Conservation (phyloP, 73 alveolate species). For the Tetrahymena elliotti region DNA sequence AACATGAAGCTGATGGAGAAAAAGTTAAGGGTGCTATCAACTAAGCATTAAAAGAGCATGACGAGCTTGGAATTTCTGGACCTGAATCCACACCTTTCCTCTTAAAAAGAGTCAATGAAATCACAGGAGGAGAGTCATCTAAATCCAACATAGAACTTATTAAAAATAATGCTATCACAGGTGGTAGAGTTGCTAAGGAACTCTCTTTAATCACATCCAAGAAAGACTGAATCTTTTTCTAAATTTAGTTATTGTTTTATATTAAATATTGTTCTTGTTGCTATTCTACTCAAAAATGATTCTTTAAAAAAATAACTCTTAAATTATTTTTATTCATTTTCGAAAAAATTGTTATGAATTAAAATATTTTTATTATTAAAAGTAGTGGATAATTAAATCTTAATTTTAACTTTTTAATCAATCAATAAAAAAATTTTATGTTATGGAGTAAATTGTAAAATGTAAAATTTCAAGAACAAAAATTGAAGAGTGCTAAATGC, state of each 20-base stretch:
- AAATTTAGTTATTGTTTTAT: not conserved
- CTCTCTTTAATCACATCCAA: not conserved
- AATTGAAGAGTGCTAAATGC: too few species aligned
- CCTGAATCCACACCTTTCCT: slow-evolving; percentile 81
- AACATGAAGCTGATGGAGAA: slow-evolving; percentile 58
- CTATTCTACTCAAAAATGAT: too few species aligned
- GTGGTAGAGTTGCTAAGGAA: slow-evolving; percentile 75
- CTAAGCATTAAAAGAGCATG: slow-evolving; percentile 65
- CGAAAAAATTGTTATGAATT: too few species aligned
- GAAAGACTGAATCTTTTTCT: not conserved
- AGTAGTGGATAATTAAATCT: too few species aligned
- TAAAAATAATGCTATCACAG: slow-evolving; percentile 80
- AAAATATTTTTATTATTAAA: too few species aligned
- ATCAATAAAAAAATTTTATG: too few species aligned
- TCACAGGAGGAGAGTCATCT: slow-evolving; percentile 75
- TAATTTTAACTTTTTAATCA: too few species aligned
- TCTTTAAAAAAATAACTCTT: too few species aligned
- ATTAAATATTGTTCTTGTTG: too few species aligned
- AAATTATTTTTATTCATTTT: too few species aligned
- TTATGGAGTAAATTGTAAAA: too few species aligned
- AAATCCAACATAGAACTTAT: slow-evolving; percentile 76
- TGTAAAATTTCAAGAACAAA: too few species aligned
- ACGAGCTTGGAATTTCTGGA: slow-evolving; percentile 56
- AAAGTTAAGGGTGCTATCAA: slow-evolving; percentile 58
- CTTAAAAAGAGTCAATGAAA: slow-evolving; percentile 77